Percentiles rank a stretch among this genome's conserved stretches.
phyloP scores from a whole-genome alignment of 1,284 basidiomycete genomes.

The Apiotrichum montevideense region DNA sequence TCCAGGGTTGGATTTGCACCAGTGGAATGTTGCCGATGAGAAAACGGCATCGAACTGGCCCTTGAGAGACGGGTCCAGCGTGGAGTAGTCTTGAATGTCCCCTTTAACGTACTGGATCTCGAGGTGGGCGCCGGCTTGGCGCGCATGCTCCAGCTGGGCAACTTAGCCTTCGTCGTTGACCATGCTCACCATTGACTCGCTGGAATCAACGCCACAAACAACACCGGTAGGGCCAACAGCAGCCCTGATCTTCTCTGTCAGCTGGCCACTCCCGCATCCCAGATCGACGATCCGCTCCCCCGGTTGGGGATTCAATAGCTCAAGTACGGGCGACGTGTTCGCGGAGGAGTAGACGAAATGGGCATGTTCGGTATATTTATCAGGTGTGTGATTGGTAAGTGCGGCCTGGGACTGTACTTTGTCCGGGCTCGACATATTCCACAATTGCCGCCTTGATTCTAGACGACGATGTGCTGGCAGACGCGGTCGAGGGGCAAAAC shows the following conservation, averaged over 20 bases:
- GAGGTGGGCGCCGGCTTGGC: conserved; percentile 54
- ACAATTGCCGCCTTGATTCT: not conserved
- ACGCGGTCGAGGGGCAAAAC: not conserved
- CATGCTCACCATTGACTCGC: conserved; percentile 61
- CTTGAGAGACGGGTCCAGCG: conserved; percentile 19
- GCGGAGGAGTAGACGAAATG: conserved; percentile 66
- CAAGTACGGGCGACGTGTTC: conserved; percentile 58
- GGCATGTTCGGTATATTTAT: conserved; percentile 44
- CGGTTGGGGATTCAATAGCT: conserved; percentile 56
- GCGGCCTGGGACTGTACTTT: not conserved
- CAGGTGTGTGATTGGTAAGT: conserved; percentile 32
- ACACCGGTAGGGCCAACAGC: conserved; percentile 54
- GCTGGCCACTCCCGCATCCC: conserved; percentile 74
- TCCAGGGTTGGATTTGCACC: conserved; percentile 68
- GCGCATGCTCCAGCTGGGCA: conserved; percentile 56
- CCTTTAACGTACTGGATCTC: conserved; percentile 43
- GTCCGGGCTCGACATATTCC: too few relatives aligned
- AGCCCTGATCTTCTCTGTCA: conserved; percentile 57
- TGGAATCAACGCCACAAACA: conserved; percentile 64
- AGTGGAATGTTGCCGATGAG: conserved; percentile 71
- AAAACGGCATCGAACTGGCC: conserved; percentile 55
- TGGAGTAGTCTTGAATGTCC: conserved; percentile 31
- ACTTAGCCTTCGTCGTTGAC: too few relatives aligned
- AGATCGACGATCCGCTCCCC: conserved; percentile 70
- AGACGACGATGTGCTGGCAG: not conserved